Evolutionary conservation across 176 grass and related monocot species (phyloP).

Genomic region (Phyllostachys edulis): DNA sequence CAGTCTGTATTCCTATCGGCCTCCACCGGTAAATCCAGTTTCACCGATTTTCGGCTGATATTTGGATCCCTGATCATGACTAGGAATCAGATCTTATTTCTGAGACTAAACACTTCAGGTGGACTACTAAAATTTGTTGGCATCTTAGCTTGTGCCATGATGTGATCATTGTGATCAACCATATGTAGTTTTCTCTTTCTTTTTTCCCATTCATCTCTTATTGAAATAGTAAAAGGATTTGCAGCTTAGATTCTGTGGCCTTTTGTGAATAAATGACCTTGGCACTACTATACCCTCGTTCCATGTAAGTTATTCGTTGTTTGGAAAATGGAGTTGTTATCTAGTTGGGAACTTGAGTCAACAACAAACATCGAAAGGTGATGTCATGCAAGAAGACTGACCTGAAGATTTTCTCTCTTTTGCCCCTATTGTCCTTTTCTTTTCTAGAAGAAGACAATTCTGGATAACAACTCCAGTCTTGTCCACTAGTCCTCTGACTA

Average conservation of each 20-base stretch:
- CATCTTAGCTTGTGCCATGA: constrained; percentile 14
- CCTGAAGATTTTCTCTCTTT: constrained; percentile 22
- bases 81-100: constrained; percentile 21
- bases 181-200: background rate
- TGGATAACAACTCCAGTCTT: constrained; percentile 35
- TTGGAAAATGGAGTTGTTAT: constrained; percentile 28
- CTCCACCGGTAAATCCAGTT: no score
- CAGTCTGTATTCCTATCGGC: no score
- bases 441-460: constrained; percentile 26
- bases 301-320: background rate
- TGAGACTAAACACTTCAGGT: background rate
- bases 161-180: constrained; percentile 19
- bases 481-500: constrained; percentile 28
- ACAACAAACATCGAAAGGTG: constrained; percentile 32
- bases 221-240: constrained; percentile 21
- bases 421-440: background rate
- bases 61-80: no score
- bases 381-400: constrained; percentile 34
- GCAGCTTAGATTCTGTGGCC: constrained; percentile 20
- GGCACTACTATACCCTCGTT: background rate
- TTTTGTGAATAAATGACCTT: background rate
- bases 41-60: no score
- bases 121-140: background rate
- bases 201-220: background rate
- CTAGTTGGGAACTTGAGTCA: constrained; percentile 21